Percentiles rank a stretch among this genome's conserved stretches.
Evolutionary conservation across 805 yeast genomes (phyloP).

Genomic region (Lachancea cidri): DNA sequence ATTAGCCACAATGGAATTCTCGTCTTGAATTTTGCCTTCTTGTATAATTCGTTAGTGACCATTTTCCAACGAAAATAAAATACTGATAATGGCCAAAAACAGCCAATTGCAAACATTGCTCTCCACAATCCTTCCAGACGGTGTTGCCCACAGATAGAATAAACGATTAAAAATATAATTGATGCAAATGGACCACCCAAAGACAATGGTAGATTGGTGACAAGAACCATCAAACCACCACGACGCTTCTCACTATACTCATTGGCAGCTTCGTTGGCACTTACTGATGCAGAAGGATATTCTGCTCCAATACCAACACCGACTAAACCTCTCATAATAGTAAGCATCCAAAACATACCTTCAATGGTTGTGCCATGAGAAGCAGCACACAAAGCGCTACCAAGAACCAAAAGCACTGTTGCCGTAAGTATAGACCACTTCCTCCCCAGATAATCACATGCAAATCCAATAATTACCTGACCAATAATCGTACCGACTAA

Average conservation of each 20-base stretch:
- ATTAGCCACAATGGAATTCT: slow-evolving; percentile 56
- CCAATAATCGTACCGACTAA: slow-evolving; percentile 69
- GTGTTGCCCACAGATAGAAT: slow-evolving; percentile 47
- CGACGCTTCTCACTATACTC: slow-evolving; percentile 53
- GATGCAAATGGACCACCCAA: slow-evolving; percentile 78
- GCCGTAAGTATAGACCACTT: slow-evolving; percentile 67
- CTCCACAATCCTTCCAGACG: slow-evolving; percentile 59
- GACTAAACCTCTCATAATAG: slow-evolving; percentile 66
- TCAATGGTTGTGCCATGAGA: slow-evolving; percentile 53
- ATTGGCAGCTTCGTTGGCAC: slow-evolving; percentile 71
- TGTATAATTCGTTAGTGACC: slow-evolving; percentile 61
- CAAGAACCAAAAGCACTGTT: slow-evolving; percentile 55
- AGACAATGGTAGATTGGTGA: slow-evolving; percentile 67
- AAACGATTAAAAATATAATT: slow-evolving; percentile 61
- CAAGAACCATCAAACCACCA: slow-evolving; percentile 61
- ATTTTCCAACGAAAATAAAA: slow-evolving; percentile 68
- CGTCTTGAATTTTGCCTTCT: slow-evolving; percentile 56
- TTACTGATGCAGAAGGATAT: slow-evolving; percentile 62
- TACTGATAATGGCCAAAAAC: slow-evolving; percentile 64
- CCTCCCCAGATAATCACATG: slow-evolving; percentile 63
- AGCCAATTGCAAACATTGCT: slow-evolving; percentile 59
- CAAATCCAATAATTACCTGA: slow-evolving; percentile 57
- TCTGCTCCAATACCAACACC: slow-evolving; percentile 82
- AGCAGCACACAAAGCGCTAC: slow-evolving; percentile 64
- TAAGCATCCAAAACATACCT: slow-evolving; percentile 75